Percentiles rank a stretch among this genome's conserved stretches.
Conservation (phyloP, 2,329 filamentous ascomycete species). For the Fusarium multiceps region DNA sequence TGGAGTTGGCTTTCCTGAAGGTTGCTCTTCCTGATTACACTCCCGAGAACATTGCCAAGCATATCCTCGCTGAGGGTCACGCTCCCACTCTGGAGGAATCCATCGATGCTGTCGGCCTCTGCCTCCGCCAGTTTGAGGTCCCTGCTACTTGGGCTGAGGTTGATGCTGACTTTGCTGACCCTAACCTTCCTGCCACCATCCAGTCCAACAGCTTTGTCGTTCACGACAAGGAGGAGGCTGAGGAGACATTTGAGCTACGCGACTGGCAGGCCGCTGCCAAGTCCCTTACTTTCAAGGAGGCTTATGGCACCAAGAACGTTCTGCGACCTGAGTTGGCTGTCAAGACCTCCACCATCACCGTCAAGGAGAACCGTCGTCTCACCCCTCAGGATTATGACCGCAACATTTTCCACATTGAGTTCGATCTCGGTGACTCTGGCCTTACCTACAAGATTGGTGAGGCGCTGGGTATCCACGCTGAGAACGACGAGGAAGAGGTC, state of each 20-base stretch:
- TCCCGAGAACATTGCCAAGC: conserved; percentile 71
- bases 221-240: conserved; percentile 80
- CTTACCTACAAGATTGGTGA: conserved; percentile 98
- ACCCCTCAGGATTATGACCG: conserved; percentile 91
- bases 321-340: conserved; percentile 88
- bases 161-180: conserved; percentile 62
- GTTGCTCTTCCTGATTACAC: conserved; percentile 76
- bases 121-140: conserved; percentile 78
- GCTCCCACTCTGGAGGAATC: conserved; percentile 63
- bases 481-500: conserved; percentile 86
- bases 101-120: conserved; percentile 74
- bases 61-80: conserved; percentile 69
- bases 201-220: conserved; percentile 83
- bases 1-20: conserved; percentile 86
- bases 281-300: conserved; percentile 93
- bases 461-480: conserved; percentile 93
- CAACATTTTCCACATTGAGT: conserved; percentile 99
- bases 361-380: conserved; percentile 94
- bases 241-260: conserved; percentile 72
- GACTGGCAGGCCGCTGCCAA: conserved; percentile 89
- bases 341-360: conserved; percentile 87
- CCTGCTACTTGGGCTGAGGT: conserved; percentile 83
- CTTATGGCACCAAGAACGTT: conserved; percentile 77
- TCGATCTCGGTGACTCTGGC: conserved; percentile 90
- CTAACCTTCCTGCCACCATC: conserved; percentile 70